Percentiles rank a stretch among this genome's conserved stretches.
These are phyloP conservation scores for Carex pumila DNA, from an alignment of 176 grass and related monocot genomes.

Conservation along the genomic window DNA sequence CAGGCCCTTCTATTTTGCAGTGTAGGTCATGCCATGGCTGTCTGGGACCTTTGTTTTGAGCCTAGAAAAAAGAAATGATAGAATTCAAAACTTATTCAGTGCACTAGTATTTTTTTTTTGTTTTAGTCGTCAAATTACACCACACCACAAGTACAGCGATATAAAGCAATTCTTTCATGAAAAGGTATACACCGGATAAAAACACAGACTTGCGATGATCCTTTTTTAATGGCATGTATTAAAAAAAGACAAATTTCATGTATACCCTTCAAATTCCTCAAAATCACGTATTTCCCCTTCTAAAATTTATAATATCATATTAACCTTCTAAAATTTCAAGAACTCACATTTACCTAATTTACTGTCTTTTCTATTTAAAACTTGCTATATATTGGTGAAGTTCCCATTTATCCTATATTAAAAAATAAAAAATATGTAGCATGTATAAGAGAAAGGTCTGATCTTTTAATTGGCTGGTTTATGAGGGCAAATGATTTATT, in stretches of 20 bases:
- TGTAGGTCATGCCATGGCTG: constrained; percentile 97
- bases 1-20: constrained; percentile 83
- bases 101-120: not conserved
- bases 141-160: not conserved
- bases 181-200: not conserved
- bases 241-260: not conserved
- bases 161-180: not conserved
- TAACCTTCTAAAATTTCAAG: too few relatives aligned
- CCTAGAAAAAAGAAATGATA: not conserved
- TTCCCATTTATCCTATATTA: too few relatives aligned
- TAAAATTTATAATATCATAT: too few relatives aligned
- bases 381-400: too few relatives aligned
- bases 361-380: too few relatives aligned
- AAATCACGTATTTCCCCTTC: too few relatives aligned
- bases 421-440: too few relatives aligned
- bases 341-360: too few relatives aligned
- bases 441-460: too few relatives aligned
- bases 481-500: too few relatives aligned
- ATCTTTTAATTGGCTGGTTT: too few relatives aligned
- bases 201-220: not conserved
- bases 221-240: not conserved
- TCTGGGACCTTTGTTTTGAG: constrained; percentile 37
- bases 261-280: too few relatives aligned
- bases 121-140: not conserved
- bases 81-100: not conserved